Base-by-base conservation (phyloP, 345 rosid species). In the Dipteronia sinensis region DNA sequence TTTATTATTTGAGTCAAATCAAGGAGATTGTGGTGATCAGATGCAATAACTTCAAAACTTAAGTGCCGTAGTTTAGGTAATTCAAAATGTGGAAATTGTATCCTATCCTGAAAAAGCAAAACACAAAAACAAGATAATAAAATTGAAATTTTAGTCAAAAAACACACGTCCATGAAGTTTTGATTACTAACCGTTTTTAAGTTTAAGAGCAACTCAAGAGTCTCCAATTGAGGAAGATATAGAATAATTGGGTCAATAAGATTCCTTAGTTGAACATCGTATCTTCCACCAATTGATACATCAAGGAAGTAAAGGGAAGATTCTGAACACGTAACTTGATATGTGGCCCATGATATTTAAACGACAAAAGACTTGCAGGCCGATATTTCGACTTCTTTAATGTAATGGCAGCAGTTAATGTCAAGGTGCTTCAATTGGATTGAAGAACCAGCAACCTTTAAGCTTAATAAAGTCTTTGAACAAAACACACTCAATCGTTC, bases 361-460 rank as follows among this genome's bases (percentile, higher is more conserved):
- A 73, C 0, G 59, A 62, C 68, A 17, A 5, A 15, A 73, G 76
- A 6, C 40, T 25, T 16, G 76, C n/a, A 44, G n/a, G 44, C 40
- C 0, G 44, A 62, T 22, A 73, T 73, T 61, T 68, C 67, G 16
- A 67, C 3, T 20, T 27, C 40, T 59, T 61, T 11, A 1, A 25
- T 11, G 16, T 2, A 1, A 7, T 1, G 8, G 38, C 79, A 55
- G 16, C 15, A 1, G 7, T 15, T 3, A 23, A 76, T 67, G 17
- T 59, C 61, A 17, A 76, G 53, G 40, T 44, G 4, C 68, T 68
- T 76, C 29, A 76, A 23, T 8, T 10, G 70, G 23, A 58, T 10
- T 44, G 69, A 40, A 15, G 44, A 47, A 58, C 59, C 13, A 0
- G 22, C 20, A 22, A 67, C 49, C 25, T 67, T 67, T 17, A 67